These are phyloP conservation scores for Strobilomyces dryophilus DNA, from an alignment of 768 basidiomycete species.

Conservation along the genomic window DNA sequence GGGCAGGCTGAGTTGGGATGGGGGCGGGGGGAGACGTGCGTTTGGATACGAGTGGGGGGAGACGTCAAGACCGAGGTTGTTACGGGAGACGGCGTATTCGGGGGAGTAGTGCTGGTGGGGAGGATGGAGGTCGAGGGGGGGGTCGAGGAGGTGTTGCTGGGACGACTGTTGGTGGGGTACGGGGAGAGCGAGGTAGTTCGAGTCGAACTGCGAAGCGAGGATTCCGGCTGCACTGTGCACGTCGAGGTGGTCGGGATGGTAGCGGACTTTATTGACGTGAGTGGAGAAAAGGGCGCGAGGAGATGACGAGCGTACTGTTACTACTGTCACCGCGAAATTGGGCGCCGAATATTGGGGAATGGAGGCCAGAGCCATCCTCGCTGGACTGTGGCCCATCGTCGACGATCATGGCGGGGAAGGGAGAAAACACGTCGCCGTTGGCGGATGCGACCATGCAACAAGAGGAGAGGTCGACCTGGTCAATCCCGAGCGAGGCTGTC, in stretches of 20 bases:
- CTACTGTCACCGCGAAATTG: slow-evolving; percentile 46
- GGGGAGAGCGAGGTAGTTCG: slow-evolving; percentile 37
- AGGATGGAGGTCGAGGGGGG: slow-evolving; percentile 40
- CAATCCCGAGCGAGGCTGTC: slow-evolving; percentile 41
- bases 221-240: slow-evolving; percentile 46
- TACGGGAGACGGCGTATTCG: slow-evolving; percentile 39
- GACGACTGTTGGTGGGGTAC: slow-evolving; percentile 10
- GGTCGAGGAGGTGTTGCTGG: slow-evolving; percentile 43
- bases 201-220: slow-evolving; percentile 51
- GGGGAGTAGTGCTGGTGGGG: slow-evolving; percentile 35
- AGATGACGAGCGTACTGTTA: slow-evolving; percentile 35
- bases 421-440: slow-evolving; percentile 52
- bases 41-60: slow-evolving; percentile 37
- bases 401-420: slow-evolving; percentile 50
- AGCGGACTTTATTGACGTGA: slow-evolving; percentile 69
- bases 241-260: slow-evolving; percentile 42
- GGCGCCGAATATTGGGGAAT: slow-evolving; percentile 63
- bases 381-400: slow-evolving; percentile 71
- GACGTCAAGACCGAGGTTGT: slow-evolving; percentile 44
- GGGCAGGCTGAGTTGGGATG: slow-evolving; percentile 17
- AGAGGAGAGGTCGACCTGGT: slow-evolving; percentile 19
- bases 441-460: slow-evolving; percentile 54
- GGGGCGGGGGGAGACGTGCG: slow-evolving; percentile 40
- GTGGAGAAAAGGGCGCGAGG: slow-evolving; percentile 45
- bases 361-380: slow-evolving; percentile 72